Evolutionary conservation across 2,329 filamentous ascomycete genomes (phyloP).

Genomic region (Neonectria ditissima): DNA sequence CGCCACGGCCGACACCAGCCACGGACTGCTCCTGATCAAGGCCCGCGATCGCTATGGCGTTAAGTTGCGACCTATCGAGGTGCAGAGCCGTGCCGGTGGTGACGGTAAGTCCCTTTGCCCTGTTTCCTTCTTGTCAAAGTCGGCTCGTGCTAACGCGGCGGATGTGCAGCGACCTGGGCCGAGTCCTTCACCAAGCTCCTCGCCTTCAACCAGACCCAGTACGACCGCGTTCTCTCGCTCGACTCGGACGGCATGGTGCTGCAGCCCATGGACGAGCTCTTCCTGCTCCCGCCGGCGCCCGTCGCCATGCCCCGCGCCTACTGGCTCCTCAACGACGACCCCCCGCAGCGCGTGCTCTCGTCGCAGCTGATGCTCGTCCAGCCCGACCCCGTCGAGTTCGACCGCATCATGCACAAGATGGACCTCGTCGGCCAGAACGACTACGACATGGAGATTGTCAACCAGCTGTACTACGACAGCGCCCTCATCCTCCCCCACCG

Average conservation of each 20-base stretch:
- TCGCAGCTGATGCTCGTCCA: conserved; percentile 69
- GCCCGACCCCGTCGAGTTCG: conserved; percentile 65
- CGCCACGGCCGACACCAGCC: conserved; percentile 42
- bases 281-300: conserved; percentile 70
- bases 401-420: conserved; percentile 46
- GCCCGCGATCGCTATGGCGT: conserved; percentile 57
- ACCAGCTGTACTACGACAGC: conserved; percentile 68
- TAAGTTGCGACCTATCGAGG: conserved; percentile 54
- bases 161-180: background rate
- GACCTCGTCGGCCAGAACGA: conserved; percentile 47
- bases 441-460: conserved; percentile 76
- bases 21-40: conserved; percentile 48
- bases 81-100: conserved; percentile 50
- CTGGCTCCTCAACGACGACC: conserved; percentile 67
- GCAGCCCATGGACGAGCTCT: conserved; percentile 75
- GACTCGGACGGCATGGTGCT: conserved; percentile 74
- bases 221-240: conserved; percentile 60
- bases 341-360: conserved; percentile 55
- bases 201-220: conserved; percentile 75
- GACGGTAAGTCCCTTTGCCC: conserved; percentile 49
- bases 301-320: conserved; percentile 78
- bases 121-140: background rate
- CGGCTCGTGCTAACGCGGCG: background rate
- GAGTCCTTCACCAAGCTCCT: conserved; percentile 60
- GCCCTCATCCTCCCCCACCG: conserved; percentile 73